Evolutionary conservation across 257 asterid species (phyloP).

Genomic region (Craterostigma plantagineum): DNA sequence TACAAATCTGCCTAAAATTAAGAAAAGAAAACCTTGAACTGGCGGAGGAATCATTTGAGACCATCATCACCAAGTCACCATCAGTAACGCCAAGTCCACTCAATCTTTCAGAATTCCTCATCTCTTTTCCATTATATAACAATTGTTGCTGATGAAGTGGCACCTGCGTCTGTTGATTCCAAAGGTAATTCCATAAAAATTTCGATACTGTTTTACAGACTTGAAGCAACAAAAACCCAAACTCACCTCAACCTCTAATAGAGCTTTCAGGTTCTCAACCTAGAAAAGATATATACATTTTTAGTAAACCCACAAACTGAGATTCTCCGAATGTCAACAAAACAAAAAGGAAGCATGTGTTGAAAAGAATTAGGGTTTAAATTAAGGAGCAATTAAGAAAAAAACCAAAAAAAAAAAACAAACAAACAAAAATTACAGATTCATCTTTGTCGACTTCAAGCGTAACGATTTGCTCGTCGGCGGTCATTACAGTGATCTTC

Average conservation of each 20-base stretch:
- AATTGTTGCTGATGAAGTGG: conserved; percentile 82
- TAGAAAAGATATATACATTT: conserved; percentile 9
- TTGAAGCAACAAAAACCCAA: conserved; percentile 1
- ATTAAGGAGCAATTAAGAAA: too few relatives aligned
- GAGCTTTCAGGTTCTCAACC: conserved; percentile 97
- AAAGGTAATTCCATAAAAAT: too few relatives aligned
- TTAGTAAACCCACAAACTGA: neutral
- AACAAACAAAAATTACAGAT: conserved; percentile 56
- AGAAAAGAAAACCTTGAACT: conserved; percentile 26
- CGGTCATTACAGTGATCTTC: conserved; percentile 95
- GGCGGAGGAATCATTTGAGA: conserved; percentile 28
- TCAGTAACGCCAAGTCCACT: conserved; percentile 57
- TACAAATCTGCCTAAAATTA: too few relatives aligned
- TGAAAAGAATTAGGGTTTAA: neutral
- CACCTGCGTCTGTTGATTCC: conserved; percentile 49
- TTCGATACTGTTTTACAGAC: too few relatives aligned
- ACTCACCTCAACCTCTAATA: conserved; percentile 89
- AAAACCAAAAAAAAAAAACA: conserved; percentile 1
- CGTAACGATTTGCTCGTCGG: conserved; percentile 78
- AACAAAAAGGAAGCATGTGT: neutral
- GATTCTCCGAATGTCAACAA: neutral
- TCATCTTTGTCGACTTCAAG: conserved; percentile 85
- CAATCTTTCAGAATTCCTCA: conserved; percentile 62
- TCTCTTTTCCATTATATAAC: conserved; percentile 63
- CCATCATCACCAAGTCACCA: conserved; percentile 95